phyloP scores from a whole-genome alignment of 78 protist species.

The Dictyostelium firmibasis region DNA sequence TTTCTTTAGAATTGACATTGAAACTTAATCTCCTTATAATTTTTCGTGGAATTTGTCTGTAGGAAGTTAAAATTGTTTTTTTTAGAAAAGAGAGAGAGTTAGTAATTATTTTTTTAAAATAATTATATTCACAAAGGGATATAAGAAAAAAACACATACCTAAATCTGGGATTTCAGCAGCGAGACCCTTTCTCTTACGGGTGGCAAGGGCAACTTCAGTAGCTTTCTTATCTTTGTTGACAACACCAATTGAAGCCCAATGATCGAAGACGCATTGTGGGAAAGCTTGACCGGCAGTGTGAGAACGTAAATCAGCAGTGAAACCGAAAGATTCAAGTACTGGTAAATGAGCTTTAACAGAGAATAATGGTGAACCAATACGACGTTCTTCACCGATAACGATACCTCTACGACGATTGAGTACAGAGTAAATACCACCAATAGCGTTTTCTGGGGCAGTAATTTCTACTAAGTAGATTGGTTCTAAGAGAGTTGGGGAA shows the following conservation, averaged over 20 bases:
- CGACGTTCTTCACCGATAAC: conserved; percentile 94
- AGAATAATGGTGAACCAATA: conserved; percentile 93
- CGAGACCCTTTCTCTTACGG: conserved; percentile 95
- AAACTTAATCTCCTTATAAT: too few species aligned
- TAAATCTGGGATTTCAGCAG: neutral
- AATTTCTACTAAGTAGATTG: conserved; percentile 96
- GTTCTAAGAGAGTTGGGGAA: conserved; percentile 95
- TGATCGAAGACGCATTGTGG: conserved; percentile 99
- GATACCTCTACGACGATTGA: conserved; percentile 95
- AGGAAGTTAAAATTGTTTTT: too few species aligned
- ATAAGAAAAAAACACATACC: too few species aligned
- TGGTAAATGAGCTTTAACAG: conserved; percentile 97
- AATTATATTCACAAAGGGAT: too few species aligned
- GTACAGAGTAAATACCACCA: conserved; percentile 95
- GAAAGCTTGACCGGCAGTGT: conserved; percentile 99
- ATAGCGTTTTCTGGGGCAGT: conserved; percentile 91
- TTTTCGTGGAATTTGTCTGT: too few species aligned
- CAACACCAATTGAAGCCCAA: conserved; percentile 95
- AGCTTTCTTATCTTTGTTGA: conserved; percentile 41
- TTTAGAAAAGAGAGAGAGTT: too few species aligned
- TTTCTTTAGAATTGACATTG: too few species aligned
- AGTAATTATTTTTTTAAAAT: too few species aligned
- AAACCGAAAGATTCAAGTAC: conserved; percentile 99
- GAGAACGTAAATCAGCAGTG: conserved; percentile 97
- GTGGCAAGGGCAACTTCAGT: conserved; percentile 69